phyloP scores from a whole-genome alignment of 1,284 basidiomycete genomes.

The Rhodotorula mucilaginosa region DNA sequence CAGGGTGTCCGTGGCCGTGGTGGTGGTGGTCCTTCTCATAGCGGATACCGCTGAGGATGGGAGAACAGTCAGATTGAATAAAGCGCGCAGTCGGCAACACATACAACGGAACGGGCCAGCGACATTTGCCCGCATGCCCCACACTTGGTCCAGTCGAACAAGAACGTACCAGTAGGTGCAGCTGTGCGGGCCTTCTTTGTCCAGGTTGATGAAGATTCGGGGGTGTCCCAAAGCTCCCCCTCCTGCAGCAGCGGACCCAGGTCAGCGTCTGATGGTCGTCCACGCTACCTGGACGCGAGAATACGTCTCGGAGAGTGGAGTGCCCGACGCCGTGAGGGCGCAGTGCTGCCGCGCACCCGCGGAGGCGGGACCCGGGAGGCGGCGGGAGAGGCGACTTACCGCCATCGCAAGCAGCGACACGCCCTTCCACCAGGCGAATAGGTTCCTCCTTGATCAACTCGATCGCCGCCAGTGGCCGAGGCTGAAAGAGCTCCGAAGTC shows the following conservation, averaged over 20 bases:
- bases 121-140: too few species aligned
- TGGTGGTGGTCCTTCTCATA: conserved; percentile 66
- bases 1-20: conserved; percentile 31
- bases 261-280: background rate
- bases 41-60: conserved; percentile 66
- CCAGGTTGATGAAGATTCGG: conserved; percentile 88
- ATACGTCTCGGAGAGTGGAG: too few species aligned
- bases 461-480: conserved; percentile 86
- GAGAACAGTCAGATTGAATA: background rate
- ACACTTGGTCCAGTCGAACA: background rate
- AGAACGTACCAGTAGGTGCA: conserved; percentile 74
- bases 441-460: conserved; percentile 82
- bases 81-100: too few species aligned
- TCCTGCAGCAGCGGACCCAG: conserved; percentile 56
- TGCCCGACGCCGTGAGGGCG: background rate
- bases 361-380: background rate
- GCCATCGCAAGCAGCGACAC: conserved; percentile 88
- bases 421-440: conserved; percentile 70
- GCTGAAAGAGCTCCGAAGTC: conserved; percentile 78
- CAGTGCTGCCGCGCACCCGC: background rate
- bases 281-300: too few species aligned
- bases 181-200: conserved; percentile 59
- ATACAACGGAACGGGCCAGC: too few species aligned
- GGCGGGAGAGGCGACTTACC: conserved; percentile 59
- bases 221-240: conserved; percentile 95